Evolutionary conservation across 1,284 basidiomycete genomes (phyloP), one percentile per base, ranked within the genome.

Genomic region (Thecaphora frezii): DNA sequence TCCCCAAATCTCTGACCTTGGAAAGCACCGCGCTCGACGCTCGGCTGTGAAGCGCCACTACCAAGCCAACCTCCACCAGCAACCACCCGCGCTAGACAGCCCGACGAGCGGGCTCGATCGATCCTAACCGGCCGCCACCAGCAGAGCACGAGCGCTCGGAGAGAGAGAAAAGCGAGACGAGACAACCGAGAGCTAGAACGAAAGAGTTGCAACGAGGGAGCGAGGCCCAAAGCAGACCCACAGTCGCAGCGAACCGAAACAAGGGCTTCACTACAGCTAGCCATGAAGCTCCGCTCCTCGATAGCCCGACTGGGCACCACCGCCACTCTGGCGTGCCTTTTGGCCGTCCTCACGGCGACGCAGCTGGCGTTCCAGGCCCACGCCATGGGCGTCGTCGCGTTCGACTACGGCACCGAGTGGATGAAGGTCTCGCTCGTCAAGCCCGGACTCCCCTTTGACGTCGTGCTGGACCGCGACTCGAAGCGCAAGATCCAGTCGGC

Each of bases 401-500:
- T 78, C 52, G 76, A 78, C 66, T 77, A 76, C 53, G 76, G 76
- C 25, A 77, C 76, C 5, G 74, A 76, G 41, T 77, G 70, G 69
- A 77, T 72, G 58, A 98, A 97, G 81, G 89, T 92, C 25, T 93
- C 93, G 10, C 83, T 98, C 59, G 90, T 98, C 85, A 94, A 94
- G 77, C 94, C 94, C 1, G 94, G 93, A 39, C 83, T 91, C 47
- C 93, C 94, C 1, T 96, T 98, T 74, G 94, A 99, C 81, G 91
- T 99, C 28, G 84, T 99, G 33, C 83, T 98, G 46, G 93, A 96
- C 81, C 90, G 91, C 78, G 94, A 97, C 80, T 94, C 91, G 39
- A 97, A 97, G 82, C 85, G 94, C 65, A 98, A 98, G 82, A 91
- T 97, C 48, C 88, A 89, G 70, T 87, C 90, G 22, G 86, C 88